Base-by-base conservation (phyloP, 2,329 filamentous ascomycete species). In the Myriosclerotinia curreyana region DNA sequence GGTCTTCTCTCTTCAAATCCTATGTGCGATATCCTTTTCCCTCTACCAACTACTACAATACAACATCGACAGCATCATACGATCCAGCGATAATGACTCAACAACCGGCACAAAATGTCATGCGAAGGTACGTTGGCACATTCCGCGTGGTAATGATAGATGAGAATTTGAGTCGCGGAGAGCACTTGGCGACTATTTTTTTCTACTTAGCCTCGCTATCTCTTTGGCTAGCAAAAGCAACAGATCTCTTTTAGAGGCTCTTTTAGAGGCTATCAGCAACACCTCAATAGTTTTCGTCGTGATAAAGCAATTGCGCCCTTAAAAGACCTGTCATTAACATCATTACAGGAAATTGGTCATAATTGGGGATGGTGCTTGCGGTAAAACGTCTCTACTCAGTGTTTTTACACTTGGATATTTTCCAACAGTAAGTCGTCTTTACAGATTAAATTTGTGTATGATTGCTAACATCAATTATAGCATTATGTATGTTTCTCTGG, bases 371-470 rank as follows among this genome's bases (percentile, higher is more conserved):
- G 95, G 95, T 81, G 95, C 95, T 71, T 99, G 95, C 79, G 95
- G 95, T 74, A 99, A 99, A 82, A 99, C 95, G 60, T 96, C 92
- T 86, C 81, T 99, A 73, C 82, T 99, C 70, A 97, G 93, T 76
- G 95, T 99, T 71, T 99, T 99, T 78, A 99, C 95, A 44, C 83
- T 99, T 62, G 95, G 95, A 65, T 98, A 97, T 79, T 99, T 98
- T 74, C 95, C 95, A 73, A 96, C 92, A 74, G 94, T 97, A 82
- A 81, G 92, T 85, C 54, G 12, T 38, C 52, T 60, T 40, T 42
- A 62, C 52, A 66, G 68, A 63, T 36, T 4, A 40, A 68, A 53
- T 4, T n/a, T 50, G 70, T 69, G 69, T 73, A 75, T 38, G 31
- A 66, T 66, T 66, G 66, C 69, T 69, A 68, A 70, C 56, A 36